Base-by-base conservation (phyloP, 495 filamentous ascomycete species). In the Symbiotaphrina buchneri region DNA sequence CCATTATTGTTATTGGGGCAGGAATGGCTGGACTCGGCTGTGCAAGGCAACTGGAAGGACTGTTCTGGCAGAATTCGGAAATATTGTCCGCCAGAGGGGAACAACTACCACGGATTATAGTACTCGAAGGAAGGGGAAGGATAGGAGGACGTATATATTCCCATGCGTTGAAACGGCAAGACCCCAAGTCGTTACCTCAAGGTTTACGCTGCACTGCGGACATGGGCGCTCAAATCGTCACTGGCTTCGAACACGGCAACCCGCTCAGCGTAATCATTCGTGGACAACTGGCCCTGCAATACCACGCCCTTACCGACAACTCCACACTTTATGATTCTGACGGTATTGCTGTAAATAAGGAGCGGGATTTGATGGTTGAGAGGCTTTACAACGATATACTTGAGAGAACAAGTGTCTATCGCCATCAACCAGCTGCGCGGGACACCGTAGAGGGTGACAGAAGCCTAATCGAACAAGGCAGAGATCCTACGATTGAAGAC, bases 71-170 rank as follows among this genome's bases (percentile, higher is more conserved):
- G 40, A 76, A 82, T 38, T 61, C 62, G 15, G 65, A 73, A 30
- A 55, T 58, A 28, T 72, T 77, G 40, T 57, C 60, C 5, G 54
- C 63, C 10, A 41, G 49, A 26, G 71, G 66, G 25, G 71, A 82
- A 46, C 60, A 63, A 18, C 53, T 55, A 6, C 83, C 85, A 5
- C 62, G 61, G 26, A 69, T 99, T 6, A 53, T 94, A 33, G 58
- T 99, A 7, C 56, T 95, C 1, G 87, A 99, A 54, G 87, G 76
- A 18, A 65, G 87, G 42, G 69, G 70, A 41, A 67, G 87, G 18
- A 65, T 99, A 21, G 87, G 87, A n/a, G 87, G 87, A 18, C 64
- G 87, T 36, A 78, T 99, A 18, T 95, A 94, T 51, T 99, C 87
- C 6, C 80, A 85, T 45, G 68, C 72, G 28, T 58, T 99, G 31